Conservation (phyloP, 2,329 filamentous ascomycete species). For the Didymella lethalis region DNA sequence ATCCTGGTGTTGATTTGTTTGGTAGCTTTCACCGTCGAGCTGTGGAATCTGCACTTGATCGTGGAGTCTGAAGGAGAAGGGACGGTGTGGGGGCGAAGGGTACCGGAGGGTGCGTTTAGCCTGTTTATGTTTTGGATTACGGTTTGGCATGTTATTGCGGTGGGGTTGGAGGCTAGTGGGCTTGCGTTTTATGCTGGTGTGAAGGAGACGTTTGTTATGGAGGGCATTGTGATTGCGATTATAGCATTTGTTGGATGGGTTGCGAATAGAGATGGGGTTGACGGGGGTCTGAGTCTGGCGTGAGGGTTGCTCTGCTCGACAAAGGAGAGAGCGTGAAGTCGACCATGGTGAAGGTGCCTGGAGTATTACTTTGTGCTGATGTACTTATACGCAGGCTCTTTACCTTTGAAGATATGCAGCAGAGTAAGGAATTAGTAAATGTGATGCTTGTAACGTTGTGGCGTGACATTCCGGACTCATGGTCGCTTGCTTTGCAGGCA, state of each 20-base stretch:
- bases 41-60: slow-evolving; percentile 2
- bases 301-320: background rate
- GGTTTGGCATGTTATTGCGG: background rate
- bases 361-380: background rate
- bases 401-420: no score
- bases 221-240: background rate
- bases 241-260: background rate
- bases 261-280: background rate
- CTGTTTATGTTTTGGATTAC: background rate
- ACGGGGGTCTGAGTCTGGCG: background rate
- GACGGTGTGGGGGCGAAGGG: background rate
- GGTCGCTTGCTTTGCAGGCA: no score
- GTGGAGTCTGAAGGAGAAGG: background rate
- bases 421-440: no score
- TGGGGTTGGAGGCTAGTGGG: background rate
- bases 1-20: background rate
- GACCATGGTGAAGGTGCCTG: background rate
- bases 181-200: background rate
- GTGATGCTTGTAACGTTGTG: no score
- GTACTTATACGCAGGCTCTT: no score
- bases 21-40: background rate
- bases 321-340: background rate
- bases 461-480: no score
- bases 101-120: background rate
- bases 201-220: background rate